Evolutionary conservation across 2,329 filamentous ascomycete species (phyloP), one percentile per base, ranked within the genome.

Genomic region (Verticillium longisporum): DNA sequence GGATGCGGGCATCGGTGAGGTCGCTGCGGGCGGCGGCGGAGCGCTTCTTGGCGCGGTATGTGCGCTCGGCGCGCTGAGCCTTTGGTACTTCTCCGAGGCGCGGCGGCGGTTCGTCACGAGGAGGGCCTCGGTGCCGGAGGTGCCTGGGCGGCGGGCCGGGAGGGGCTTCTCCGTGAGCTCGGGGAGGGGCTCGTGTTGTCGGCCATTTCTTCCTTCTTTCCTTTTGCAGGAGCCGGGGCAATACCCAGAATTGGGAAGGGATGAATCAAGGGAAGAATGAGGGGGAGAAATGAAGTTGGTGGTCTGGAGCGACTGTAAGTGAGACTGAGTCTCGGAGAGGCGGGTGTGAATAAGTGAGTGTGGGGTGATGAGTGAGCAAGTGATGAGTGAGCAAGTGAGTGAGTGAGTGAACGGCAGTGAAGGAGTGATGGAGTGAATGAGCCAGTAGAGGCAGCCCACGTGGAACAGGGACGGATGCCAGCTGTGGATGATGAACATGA

Each of bases 111-210:
- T 74, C 59, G 71, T 73, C 55, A 71, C 70, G 53, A 80, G 74
- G 36, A 77, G 68, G 64, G 73, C 72, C 65, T 78, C 75, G 18
- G 78, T 80, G 60, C 75, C 75, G 0, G 77, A 75, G 14, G 78
- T 78, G 61, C 75, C 74, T 5, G 77, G 76, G 21, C 78, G 72
- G 21, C 57, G 58, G n/a, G 59, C 63, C 4, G 67, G 68, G n/a
- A 70, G 67, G 2, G 70, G 68, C 61, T 70, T 71, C 9, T 66
- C 63, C 33, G 61, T 50, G 45, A 18, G 45, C 18, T 50, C 45
- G 9, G 45, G 45, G 57, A 53, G 31, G 54, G 45, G 37, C 58
- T 45, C 54, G 34, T 59, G 37, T 59, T 18, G 45, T 26, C 45
- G 45, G 45, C 18, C 45, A 50, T 50, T 10, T 50, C 26, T 50